These are phyloP conservation scores for Didymella exigua DNA, from an alignment of 2,329 filamentous ascomycete genomes.

Conservation along the genomic window DNA sequence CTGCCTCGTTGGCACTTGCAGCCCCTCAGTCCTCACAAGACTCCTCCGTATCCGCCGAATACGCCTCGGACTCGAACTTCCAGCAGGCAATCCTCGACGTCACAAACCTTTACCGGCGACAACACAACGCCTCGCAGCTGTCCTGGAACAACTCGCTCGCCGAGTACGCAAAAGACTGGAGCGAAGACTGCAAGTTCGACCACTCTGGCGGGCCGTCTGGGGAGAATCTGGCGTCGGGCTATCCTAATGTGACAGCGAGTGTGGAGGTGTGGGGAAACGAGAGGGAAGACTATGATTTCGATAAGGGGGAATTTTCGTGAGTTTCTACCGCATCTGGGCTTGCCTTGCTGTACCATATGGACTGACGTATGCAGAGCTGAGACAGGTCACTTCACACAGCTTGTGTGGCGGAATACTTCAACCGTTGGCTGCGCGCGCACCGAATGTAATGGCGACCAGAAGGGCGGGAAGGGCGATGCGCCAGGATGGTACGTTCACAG, in stretches of 20 bases:
- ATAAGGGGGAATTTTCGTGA: constrained; percentile 59
- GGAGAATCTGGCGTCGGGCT: constrained; percentile 76
- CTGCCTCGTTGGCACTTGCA: neutral
- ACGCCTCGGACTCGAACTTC: constrained; percentile 52
- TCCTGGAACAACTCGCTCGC: constrained; percentile 70
- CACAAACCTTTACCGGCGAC: constrained; percentile 68
- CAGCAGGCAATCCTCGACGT: constrained; percentile 63
- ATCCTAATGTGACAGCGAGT: constrained; percentile 61
- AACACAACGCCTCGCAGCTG: constrained; percentile 66
- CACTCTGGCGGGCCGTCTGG: constrained; percentile 70
- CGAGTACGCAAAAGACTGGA: constrained; percentile 60
- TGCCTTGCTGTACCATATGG: constrained; percentile 40
- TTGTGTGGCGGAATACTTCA: constrained; percentile 35
- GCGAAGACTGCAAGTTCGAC: constrained; percentile 54
- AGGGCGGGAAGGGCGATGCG: constrained; percentile 21
- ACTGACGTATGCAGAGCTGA: constrained; percentile 45
- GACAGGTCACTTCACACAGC: constrained; percentile 39
- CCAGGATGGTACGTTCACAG: constrained; percentile 26
- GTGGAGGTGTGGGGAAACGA: constrained; percentile 73
- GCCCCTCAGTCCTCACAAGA: neutral
- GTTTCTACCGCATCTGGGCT: neutral
- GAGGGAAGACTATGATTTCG: constrained; percentile 64
- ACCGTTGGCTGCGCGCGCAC: constrained; percentile 32
- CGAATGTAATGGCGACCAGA: constrained; percentile 18
- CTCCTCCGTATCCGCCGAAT: constrained; percentile 31